Evolutionary conservation across 495 filamentous ascomycete species (phyloP).

Genomic region (Annulohypoxylon bovei): DNA sequence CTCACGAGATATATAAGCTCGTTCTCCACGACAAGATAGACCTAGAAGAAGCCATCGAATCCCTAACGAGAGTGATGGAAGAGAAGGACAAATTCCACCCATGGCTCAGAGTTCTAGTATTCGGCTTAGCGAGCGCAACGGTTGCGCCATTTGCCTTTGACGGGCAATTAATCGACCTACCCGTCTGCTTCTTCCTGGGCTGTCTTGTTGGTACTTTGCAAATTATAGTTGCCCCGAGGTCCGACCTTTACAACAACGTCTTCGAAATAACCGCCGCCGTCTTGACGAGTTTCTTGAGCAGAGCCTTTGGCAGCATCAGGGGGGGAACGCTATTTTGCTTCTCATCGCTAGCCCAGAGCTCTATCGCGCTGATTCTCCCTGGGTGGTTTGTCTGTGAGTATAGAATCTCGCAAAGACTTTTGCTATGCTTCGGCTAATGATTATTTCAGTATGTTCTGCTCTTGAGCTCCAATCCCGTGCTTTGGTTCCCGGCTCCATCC

Average conservation of each 20-base stretch:
- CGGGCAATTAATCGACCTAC: slow-evolving; percentile 86
- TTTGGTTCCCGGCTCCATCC: slow-evolving; percentile 89
- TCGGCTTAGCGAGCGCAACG: slow-evolving; percentile 81
- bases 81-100: slow-evolving; percentile 70
- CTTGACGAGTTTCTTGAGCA: slow-evolving; percentile 86
- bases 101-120: slow-evolving; percentile 81
- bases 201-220: slow-evolving; percentile 84
- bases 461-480: slow-evolving; percentile 88
- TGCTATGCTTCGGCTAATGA: slow-evolving; percentile 17
- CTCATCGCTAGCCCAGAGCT: slow-evolving; percentile 87
- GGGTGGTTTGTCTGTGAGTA: slow-evolving; percentile 77
- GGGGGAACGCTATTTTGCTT: slow-evolving; percentile 85
- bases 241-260: slow-evolving; percentile 84
- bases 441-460: slow-evolving; percentile 65
- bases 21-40: slow-evolving; percentile 89
- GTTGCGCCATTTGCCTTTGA: slow-evolving; percentile 92
- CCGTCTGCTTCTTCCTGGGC: slow-evolving; percentile 86
- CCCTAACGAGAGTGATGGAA: slow-evolving; percentile 72
- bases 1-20: slow-evolving; percentile 91
- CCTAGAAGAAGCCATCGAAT: slow-evolving; percentile 81
- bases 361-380: slow-evolving; percentile 91
- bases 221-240: slow-evolving; percentile 79
- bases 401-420: background rate
- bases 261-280: slow-evolving; percentile 92
- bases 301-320: slow-evolving; percentile 85